Evolutionary conservation across 805 yeast species (phyloP), one percentile per base, ranked within the genome.

Genomic region (Torulaspora microellipsoides): DNA sequence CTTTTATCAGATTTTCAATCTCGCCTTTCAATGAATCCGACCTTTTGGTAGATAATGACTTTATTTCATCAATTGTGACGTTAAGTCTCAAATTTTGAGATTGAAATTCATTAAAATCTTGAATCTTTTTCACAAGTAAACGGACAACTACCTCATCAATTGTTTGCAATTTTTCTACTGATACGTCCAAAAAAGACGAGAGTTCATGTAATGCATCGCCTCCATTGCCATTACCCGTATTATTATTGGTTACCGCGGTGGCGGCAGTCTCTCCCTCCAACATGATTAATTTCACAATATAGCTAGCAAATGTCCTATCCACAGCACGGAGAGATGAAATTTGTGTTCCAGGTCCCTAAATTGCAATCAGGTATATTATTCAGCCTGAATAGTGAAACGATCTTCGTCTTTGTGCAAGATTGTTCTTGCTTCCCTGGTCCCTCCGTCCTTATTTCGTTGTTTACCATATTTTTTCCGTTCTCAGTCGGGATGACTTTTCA

Each of bases 51-150:
- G 59, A 54, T 1, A 68, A 45, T 31, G 67, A 71, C 15, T 65
- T 64, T 13, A 60, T 48, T 41, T 71, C 75, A 42, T 74, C 77
- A 13, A 67, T 55, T n/a, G 64, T 62, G 10, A 73, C 64, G 43
- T 66, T 69, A 25, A 68, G 32, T 2, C 66, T 53, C 36, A 68
- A 43, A 37, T 65, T 67, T 35, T 66, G 67, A 1, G 76, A 68
- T 43, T 65, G 62, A 32, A 72, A 38, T 8, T 59, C 58, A 27
- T 69, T 62, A 34, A 66, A 58, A 36, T 70, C 71, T 4, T 54
- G 51, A 13, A 69, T 46, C 38, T 62, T 67, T 8, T 6, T 20
- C 25, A 59, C 54, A 4, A 74, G 43, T 29, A 62, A 59, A 1
- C 35, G 40, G 13, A 70, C 43, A 1, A 66, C 38, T 1, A 27